Evolutionary conservation across 768 basidiomycete species (phyloP).

Genomic region (Podaxis sp.): DNA sequence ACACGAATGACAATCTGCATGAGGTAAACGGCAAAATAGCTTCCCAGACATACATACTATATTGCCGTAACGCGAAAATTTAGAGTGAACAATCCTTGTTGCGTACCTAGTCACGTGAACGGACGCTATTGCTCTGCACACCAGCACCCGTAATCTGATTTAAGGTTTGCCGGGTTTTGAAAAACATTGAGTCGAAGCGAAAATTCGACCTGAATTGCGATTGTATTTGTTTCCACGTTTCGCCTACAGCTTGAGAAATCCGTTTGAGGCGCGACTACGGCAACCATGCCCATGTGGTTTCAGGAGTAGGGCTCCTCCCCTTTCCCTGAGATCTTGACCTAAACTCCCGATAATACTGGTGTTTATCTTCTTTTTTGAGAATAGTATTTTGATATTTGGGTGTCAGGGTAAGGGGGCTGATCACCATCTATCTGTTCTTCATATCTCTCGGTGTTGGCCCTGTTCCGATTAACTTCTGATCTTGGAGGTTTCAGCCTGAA

Average conservation of each 20-base stretch:
- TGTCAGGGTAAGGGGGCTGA: constrained; percentile 1
- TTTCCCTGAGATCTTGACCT: constrained; percentile 1
- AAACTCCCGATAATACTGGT: not conserved
- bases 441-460: constrained; percentile 1
- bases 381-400: constrained; percentile 5
- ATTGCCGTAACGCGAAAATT: not conserved
- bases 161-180: constrained; percentile 1
- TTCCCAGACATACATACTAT: not conserved
- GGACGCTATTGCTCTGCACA: not conserved
- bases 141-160: no score
- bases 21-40: not conserved
- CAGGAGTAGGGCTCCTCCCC: not conserved
- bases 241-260: not conserved
- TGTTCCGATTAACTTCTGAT: constrained; percentile 8
- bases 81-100: not conserved
- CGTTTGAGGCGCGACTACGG: not conserved
- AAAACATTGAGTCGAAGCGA: not conserved
- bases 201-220: not conserved
- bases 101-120: constrained; percentile 3
- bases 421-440: not conserved
- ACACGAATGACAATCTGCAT: not conserved
- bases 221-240: constrained; percentile 1
- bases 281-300: not conserved
- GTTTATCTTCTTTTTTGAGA: not conserved
- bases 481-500: not conserved